Percentiles rank a stretch among this genome's conserved stretches.
Conservation (phyloP, 371 early-diverging fungal species). For the Mortierella sp. region DNA sequence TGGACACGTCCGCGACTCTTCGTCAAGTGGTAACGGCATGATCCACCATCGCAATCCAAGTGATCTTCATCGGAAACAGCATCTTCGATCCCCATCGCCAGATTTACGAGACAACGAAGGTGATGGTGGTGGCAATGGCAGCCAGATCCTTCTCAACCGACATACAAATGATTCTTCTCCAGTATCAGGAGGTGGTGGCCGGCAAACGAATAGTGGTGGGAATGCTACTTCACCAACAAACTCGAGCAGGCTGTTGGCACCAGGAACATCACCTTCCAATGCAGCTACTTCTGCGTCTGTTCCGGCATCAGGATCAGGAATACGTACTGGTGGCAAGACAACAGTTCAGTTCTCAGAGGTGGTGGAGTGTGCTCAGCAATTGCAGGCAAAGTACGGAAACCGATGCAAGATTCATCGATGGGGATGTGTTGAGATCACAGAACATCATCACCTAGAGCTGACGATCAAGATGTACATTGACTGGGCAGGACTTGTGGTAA, state of each 20-base stretch:
- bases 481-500: slow-evolving; percentile 52
- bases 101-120: slow-evolving; percentile 10
- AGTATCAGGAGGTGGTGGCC: slow-evolving; percentile 10
- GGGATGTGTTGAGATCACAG: slow-evolving; percentile 43
- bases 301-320: neutral
- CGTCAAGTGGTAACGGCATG: neutral
- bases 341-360: slow-evolving; percentile 49
- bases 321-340: slow-evolving; percentile 20
- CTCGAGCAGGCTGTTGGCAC: neutral
- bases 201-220: slow-evolving; percentile 5
- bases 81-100: slow-evolving; percentile 27
- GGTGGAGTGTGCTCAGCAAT: slow-evolving; percentile 33
- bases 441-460: slow-evolving; percentile 33
- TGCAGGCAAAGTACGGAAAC: slow-evolving; percentile 34
- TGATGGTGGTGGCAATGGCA: too few species aligned
- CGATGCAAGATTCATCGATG: slow-evolving; percentile 42
- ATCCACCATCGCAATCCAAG: neutral
- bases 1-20: neutral
- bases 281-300: neutral
- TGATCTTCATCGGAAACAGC: slow-evolving; percentile 2
- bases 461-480: slow-evolving; percentile 53
- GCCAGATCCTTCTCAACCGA: neutral
- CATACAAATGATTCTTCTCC: slow-evolving; percentile 10
- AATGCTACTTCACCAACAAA: neutral
- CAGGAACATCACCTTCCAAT: neutral